Percentiles rank a stretch among this genome's conserved stretches.
Conservation (phyloP, 768 basidiomycete genomes). For the Leccinum ochraceum region DNA sequence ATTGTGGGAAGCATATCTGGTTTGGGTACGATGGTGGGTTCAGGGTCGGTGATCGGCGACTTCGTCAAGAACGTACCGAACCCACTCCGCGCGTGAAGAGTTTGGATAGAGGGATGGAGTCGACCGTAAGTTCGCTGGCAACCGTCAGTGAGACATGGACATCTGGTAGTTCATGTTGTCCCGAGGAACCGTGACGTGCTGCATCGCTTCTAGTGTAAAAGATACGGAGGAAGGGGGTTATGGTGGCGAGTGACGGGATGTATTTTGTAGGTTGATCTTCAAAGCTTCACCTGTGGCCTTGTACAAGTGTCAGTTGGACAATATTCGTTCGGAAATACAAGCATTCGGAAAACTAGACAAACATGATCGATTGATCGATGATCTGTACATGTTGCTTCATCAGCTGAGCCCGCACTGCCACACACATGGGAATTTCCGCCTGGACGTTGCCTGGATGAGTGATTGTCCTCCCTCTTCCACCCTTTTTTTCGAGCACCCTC, state of each 20-base stretch:
- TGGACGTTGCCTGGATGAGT: no score
- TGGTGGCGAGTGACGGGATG: background rate
- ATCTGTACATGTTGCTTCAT: no score
- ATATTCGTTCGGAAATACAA: background rate
- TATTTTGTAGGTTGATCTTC: background rate
- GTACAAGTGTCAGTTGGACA: background rate
- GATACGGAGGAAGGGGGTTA: background rate
- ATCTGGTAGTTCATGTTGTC: constrained; percentile 5
- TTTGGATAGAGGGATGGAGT: background rate
- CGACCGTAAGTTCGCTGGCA: background rate
- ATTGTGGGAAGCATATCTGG: constrained; percentile 44
- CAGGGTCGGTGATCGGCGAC: background rate
- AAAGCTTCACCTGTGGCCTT: background rate
- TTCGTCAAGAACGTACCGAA: background rate
- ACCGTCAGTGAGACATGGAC: constrained; percentile 10
- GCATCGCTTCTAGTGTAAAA: background rate
- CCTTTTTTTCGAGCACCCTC: no score
- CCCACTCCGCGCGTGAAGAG: background rate
- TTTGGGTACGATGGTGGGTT: constrained; percentile 65
- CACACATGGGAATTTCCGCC: no score
- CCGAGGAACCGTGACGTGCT: constrained; percentile 1
- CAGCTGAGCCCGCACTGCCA: no score
- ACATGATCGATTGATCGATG: no score
- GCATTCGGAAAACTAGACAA: background rate
- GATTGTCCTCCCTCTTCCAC: no score